These are phyloP conservation scores for Dimargaris cristalligena DNA, from an alignment of 192 early-diverging fungal genomes.

Conservation along the genomic window DNA sequence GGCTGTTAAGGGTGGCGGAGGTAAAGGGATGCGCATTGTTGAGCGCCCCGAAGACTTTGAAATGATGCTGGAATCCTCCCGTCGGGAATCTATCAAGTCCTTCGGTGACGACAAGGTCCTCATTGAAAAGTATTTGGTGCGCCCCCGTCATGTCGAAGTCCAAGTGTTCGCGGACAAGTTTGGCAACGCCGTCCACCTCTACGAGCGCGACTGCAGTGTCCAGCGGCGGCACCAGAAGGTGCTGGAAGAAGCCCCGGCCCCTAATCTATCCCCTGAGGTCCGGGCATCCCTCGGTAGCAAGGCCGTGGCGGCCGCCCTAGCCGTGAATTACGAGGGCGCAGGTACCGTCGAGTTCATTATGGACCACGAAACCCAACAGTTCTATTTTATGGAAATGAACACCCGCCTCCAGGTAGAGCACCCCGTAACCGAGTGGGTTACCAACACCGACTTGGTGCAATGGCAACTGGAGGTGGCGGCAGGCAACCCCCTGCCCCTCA, in stretches of 20 bases:
- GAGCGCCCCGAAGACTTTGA: conserved; percentile 55
- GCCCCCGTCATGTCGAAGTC: conserved; percentile 86
- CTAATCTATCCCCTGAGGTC: conserved; percentile 54
- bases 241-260: conserved; percentile 90
- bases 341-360: conserved; percentile 97
- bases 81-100: conserved; percentile 73
- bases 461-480: conserved; percentile 92
- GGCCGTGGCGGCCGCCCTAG: conserved; percentile 82
- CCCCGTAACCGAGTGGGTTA: conserved; percentile 93
- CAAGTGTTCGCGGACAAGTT: conserved; percentile 86
- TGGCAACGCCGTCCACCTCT: conserved; percentile 80
- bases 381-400: conserved; percentile 99
- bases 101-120: conserved; percentile 82
- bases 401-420: conserved; percentile 90
- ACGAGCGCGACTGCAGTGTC: conserved; percentile 90
- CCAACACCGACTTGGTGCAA: conserved; percentile 78
- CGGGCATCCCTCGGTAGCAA: conserved; percentile 58
- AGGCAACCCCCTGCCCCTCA: conserved; percentile 64
- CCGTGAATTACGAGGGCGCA: conserved; percentile 86
- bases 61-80: conserved; percentile 67
- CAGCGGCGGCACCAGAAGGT: conserved; percentile 94
- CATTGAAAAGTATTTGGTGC: conserved; percentile 79
- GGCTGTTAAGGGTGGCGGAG: conserved; percentile 91
- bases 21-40: conserved; percentile 95
- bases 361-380: conserved; percentile 69